Evolutionary conservation across 2,329 filamentous ascomycete species (phyloP), one percentile per base, ranked within the genome.

Genomic region (Cryphonectria nitschkei): DNA sequence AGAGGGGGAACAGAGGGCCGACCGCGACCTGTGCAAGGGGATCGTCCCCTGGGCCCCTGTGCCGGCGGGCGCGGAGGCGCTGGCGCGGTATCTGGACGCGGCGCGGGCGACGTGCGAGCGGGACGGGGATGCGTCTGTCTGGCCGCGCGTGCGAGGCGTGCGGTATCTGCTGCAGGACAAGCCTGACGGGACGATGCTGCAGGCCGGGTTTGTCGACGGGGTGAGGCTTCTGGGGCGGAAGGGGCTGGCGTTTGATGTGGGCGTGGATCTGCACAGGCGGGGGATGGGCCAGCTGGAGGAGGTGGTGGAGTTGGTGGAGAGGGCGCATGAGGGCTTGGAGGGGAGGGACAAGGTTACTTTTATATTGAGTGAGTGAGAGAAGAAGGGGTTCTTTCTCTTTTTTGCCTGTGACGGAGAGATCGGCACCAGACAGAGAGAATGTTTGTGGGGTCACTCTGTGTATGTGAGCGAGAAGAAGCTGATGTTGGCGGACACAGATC

Each of bases 1-100:
- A 1, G 46, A 50, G 14, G 39, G 14, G 2, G 56, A 29, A 5
- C 32, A 9, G 43, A 8, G 46, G 22, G 46, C 46, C n/a, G 62
- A 52, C 62, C n/a, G 43, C 16, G 41, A 29, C 41, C 81, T 90
- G 29, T 89, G 93, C 75, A 82, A 90, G 2, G 95, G 87, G 0
- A 88, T 94, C 74, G 86, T 98, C 4, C 90, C 93, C 1, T 98
- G 93, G 93, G 94, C 94, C n/a, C 95, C 95, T 0, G 78, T 98
- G 65, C 88, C 92, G 13, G 88, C 89, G 58, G 89, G 92, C 0
- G 78, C 86, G 0, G 83, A 80, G 7, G 85, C 84, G 0, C 81
- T 98, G 78, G 82, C 87, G 73, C 80, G 81, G 73, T 98, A 97
- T 79, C 82, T 97, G 7, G 80, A 80, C 0, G 77, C 84, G 22